These are phyloP conservation scores for Talaromyces verruculosus DNA, from an alignment of 2,329 filamentous ascomycete species.

Conservation along the genomic window DNA sequence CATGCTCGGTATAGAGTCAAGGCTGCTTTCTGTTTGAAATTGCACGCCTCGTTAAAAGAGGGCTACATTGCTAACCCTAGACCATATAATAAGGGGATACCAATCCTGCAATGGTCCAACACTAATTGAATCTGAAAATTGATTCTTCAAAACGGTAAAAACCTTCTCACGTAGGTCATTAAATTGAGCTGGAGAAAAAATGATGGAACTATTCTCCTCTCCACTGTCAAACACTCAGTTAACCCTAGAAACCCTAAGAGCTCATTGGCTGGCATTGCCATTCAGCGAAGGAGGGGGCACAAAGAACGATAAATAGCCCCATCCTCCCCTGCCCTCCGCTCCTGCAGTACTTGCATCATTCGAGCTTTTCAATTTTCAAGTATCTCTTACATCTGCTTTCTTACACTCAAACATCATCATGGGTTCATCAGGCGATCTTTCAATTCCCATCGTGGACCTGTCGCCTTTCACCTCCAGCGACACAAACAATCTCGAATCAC, in stretches of 20 bases:
- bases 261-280: background rate
- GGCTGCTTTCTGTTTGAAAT: too few species aligned
- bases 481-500: slow-evolving; percentile 29
- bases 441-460: slow-evolving; percentile 36
- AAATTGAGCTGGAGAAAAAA: background rate
- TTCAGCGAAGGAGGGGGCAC: background rate
- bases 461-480: slow-evolving; percentile 27
- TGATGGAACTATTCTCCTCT: background rate
- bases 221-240: background rate
- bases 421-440: background rate
- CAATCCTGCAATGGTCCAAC: too few species aligned
- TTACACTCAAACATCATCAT: background rate
- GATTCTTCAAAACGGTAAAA: too few species aligned
- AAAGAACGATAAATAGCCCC: background rate
- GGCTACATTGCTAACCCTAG: background rate
- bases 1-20: too few species aligned
- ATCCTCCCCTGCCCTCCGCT: background rate
- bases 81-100: too few species aligned
- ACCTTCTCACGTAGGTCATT: background rate
- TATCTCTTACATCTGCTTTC: background rate
- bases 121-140: too few species aligned
- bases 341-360: background rate
- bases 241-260: background rate
- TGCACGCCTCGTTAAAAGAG: too few species aligned
- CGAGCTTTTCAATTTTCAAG: background rate